These are phyloP conservation scores for Waltiozyma sp. DNA, from an alignment of 1,139 yeast species.

Conservation along the genomic window DNA sequence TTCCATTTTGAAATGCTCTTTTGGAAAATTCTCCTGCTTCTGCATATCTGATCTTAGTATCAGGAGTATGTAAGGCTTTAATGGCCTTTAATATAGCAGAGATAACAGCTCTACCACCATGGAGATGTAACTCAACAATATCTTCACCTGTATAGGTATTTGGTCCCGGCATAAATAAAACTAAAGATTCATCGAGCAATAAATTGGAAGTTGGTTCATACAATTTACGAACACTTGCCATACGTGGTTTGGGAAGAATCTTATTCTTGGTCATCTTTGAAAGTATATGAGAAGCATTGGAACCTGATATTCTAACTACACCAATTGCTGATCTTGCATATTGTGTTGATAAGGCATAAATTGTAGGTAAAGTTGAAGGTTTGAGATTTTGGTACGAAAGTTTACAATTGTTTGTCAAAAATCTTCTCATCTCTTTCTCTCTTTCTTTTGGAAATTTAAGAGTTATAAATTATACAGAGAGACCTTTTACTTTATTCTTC, in stretches of 20 bases:
- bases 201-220: constrained; percentile 29
- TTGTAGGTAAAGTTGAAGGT: constrained; percentile 46
- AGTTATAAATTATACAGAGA: too few relatives aligned
- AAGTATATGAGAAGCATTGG: constrained; percentile 39
- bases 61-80: constrained; percentile 31
- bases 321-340: constrained; percentile 80
- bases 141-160: constrained; percentile 93
- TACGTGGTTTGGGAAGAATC: constrained; percentile 35
- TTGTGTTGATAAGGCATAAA: constrained; percentile 83
- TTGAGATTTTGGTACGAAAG: too few relatives aligned
- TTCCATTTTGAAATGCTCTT: constrained; percentile 68
- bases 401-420: too few relatives aligned
- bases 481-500: too few relatives aligned
- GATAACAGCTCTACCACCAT: constrained; percentile 88
- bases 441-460: too few relatives aligned
- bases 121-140: constrained; percentile 73
- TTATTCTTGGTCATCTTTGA: constrained; percentile 33
- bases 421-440: too few relatives aligned
- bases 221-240: constrained; percentile 45
- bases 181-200: constrained; percentile 67
- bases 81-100: constrained; percentile 59
- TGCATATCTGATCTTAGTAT: constrained; percentile 58
- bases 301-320: constrained; percentile 74
- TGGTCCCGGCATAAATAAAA: constrained; percentile 62
- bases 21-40: constrained; percentile 88